Base-by-base conservation (phyloP, 202 grass and related monocot species). In the Digitaria exilis region DNA sequence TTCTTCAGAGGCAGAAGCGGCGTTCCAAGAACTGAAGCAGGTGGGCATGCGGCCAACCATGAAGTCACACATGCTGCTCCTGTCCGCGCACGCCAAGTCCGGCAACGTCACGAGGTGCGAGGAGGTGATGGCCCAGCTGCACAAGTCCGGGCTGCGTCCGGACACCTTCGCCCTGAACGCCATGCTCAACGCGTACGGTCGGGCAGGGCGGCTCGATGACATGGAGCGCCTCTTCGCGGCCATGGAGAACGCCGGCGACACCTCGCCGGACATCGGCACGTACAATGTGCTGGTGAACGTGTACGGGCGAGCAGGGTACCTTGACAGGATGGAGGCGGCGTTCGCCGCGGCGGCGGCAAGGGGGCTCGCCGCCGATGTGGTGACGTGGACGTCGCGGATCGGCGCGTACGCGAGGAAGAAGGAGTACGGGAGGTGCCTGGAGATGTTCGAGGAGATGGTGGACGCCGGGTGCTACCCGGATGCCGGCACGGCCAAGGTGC, bases 61-160 rank as follows among this genome's bases (percentile, higher is more conserved):
- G 92, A 98, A 95, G 86, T 98, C 92, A 8, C 89, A 97, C 88
- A 98, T 95, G 90, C 86, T 95, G 50, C 95, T 98, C 52, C 89
- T 98, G 50, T 86, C 90, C 3, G 95, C 92, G 30, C 90, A 95
- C 80, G 90, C 95, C 61, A 93, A 80, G 77, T 88, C 89, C 12
- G 95, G 92, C 48, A 91, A 95, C 82, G 92, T 91, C 30, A 69
- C 84, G 7, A 84, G 83, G 61, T 98, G 90, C 71, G 92, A 98
- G 84, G 85, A 84, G 55, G 79, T 95, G 81, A 93, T 98, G 92
- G 92, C 88, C 49, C 92, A 98, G 80, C 88, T 98, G 79, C 92
- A 95, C 75, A 93, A 98, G 87, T 88, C 87, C 8, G 92, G 92
- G 21, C 84, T 98, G 10, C 46, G 42, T 0, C 95, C 92, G 15